These are phyloP conservation scores for Hordeum pubiflorum DNA, from an alignment of 202 grass and related monocot species.

Conservation along the genomic window DNA sequence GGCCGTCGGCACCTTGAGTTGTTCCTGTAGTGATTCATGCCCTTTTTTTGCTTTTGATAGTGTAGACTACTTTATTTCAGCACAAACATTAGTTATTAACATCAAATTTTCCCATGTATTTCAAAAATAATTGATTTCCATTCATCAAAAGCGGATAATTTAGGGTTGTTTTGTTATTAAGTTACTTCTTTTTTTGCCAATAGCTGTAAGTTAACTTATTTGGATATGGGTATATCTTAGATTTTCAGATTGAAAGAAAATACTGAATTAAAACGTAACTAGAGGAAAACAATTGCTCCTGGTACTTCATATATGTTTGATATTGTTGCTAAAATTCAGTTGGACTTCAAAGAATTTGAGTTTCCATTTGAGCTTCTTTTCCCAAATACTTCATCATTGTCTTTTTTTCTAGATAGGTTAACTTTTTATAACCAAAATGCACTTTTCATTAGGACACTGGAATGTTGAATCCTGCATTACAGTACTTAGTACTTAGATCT, in stretches of 20 bases:
- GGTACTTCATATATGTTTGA: background rate
- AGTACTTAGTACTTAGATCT: conserved; percentile 72
- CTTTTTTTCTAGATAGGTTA: background rate
- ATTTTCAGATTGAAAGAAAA: background rate
- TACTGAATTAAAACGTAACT: background rate
- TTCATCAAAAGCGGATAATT: background rate
- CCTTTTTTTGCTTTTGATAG: background rate
- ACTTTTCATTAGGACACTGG: conserved; percentile 52
- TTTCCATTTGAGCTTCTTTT: background rate
- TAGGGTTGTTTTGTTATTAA: background rate
- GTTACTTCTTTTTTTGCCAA: background rate
- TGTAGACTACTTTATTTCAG: background rate
- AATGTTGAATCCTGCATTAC: conserved; percentile 71
- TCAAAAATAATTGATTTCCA: background rate
- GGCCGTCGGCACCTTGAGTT: too few species aligned
- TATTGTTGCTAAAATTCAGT: background rate
- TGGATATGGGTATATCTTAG: background rate
- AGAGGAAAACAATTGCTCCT: background rate
- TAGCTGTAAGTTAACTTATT: background rate
- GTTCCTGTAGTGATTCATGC: background rate
- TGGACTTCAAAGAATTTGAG: too few species aligned
- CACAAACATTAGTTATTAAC: background rate
- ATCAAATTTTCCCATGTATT: background rate
- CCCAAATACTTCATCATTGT: background rate
- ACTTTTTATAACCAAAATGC: background rate